Base-by-base conservation (phyloP, 1,139 yeast genomes). In the Sugiyamaella paludigena region DNA sequence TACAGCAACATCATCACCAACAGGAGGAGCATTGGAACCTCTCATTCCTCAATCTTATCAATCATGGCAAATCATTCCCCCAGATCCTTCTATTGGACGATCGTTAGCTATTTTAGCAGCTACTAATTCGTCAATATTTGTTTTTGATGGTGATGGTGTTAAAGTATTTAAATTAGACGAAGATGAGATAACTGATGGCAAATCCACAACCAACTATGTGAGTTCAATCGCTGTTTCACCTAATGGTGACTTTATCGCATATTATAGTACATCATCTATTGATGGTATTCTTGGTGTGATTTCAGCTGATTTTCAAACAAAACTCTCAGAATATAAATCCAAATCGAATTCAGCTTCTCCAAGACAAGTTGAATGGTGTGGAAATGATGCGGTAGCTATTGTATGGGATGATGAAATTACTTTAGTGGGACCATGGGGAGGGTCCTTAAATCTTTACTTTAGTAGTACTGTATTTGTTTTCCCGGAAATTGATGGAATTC, bases 351-450 rank as follows among this genome's bases (percentile, higher is more conserved):
- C 75, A 1, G 60, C 53, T 4, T 37, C 50, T 9, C 63, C 65
- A 3, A 61, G 66, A 35, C 78, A 78, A 54, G 69, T 87, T 10
- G 76, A 75, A 52, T 91, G 97, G 97, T 87, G 96, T 66, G 88
- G 92, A 0, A 82, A 84, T 58, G 96, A 88, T 69, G 88, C 94
- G 0, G 81, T 89, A 1, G 82, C 81, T 0, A 58, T 72, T 26
- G 71, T 82, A 0, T 74, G 78, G 51, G 72, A 76, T 4, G 94
- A 85, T 56, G 91, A 85, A 50, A 61, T 88, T 24, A 77, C 78
- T 52, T 65, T 91, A 11, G 75, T 84, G 34, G 96, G 94, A 0
- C 94, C 95, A 0, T 77, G 80, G 2, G 83, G 81, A 45, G 83
- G 81, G 1, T 74, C 82, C 1, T 57, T 73, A 7, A 69, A 72